Evolutionary conservation across 345 rosid genomes (phyloP), one percentile per base, ranked within the genome.

Genomic region (Hypericum perforatum): DNA sequence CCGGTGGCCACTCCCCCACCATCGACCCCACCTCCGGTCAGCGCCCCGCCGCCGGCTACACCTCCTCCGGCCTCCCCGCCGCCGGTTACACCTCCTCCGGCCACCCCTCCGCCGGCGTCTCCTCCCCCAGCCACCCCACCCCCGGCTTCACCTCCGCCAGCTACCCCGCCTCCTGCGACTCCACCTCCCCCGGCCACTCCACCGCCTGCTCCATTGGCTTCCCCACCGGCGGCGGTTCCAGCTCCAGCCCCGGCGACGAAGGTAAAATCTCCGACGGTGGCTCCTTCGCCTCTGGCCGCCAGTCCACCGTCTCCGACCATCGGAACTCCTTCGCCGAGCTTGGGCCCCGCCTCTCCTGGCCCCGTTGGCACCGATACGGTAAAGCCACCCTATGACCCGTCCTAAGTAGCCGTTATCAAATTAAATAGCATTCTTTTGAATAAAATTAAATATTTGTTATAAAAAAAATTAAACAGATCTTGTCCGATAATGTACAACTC

Each of bases 171-270:
- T 4, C 50, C 50, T 5, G 29, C 50, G 0, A 32, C 50, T 9
- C 15, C 49, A 12, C 49, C 50, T 13, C 50, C 50, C 22, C 50
- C 50, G 50, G 50, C 50, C 0, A 9, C 10, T 13, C 50, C 50
- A 0, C 50, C 50, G 5, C 50, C 50, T 8, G 50, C 50, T 46
- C 50, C 50, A 16, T 29, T 46, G 6, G 50, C 50, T 10, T 46
- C 50, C 22, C 50, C 50, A 5, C 50, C 50, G 6, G 50, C 50
- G 4, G 8, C 50, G 8, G 50, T 46, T 7, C 50, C 50, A 46
- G 50, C 50, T 46, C 50, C 50, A 1, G 50, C 50, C 14, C 50
- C 50, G 6, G 12, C 50, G 10, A 46, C 12, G 50, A 46, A 46
- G 32, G 32, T 14, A 8, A 46, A 46, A 29, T 46, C 50, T 46